Evolutionary conservation across 2,329 filamentous ascomycete species (phyloP).

Genomic region (Parastagonospora avenae): DNA sequence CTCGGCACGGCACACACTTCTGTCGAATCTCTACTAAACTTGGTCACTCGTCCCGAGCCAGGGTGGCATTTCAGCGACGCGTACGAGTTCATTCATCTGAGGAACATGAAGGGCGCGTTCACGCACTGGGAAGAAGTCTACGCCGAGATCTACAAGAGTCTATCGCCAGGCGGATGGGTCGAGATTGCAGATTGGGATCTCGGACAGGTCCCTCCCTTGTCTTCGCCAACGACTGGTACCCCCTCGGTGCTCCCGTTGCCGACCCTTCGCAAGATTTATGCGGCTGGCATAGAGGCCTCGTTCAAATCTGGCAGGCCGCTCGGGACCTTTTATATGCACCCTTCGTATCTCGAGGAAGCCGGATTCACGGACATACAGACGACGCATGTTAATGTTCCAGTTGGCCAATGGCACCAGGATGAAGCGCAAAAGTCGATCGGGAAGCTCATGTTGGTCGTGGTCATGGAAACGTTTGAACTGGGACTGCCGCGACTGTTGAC

Average conservation of each 20-base stretch:
- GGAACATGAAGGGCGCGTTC: slow-evolving; percentile 55
- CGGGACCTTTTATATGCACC: slow-evolving; percentile 51
- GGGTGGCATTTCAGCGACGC: slow-evolving; percentile 56
- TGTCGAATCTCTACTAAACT: slow-evolving; percentile 24
- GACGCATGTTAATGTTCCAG: slow-evolving; percentile 46
- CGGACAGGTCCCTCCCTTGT: slow-evolving; percentile 21
- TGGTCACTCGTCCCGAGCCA: slow-evolving; percentile 27
- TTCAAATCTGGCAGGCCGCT: slow-evolving; percentile 49
- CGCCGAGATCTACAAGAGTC: slow-evolving; percentile 51
- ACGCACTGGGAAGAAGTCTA: slow-evolving; percentile 54
- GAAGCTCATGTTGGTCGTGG: slow-evolving; percentile 40
- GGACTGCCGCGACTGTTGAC: slow-evolving; percentile 35
- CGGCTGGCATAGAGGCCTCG: slow-evolving; percentile 44
- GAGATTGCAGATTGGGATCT: slow-evolving; percentile 52
- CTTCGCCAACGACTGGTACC: slow-evolving; percentile 2
- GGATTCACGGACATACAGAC: slow-evolving; percentile 53
- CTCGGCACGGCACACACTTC: slow-evolving; percentile 18
- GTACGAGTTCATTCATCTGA: slow-evolving; percentile 58
- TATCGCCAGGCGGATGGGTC: slow-evolving; percentile 54
- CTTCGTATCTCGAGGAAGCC: slow-evolving; percentile 46
- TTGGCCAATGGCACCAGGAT: slow-evolving; percentile 40
- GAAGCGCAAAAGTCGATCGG: slow-evolving; percentile 40
- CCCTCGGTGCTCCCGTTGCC: slow-evolving; percentile 24
- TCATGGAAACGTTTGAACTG: slow-evolving; percentile 42
- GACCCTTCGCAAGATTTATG: slow-evolving; percentile 33